Evolutionary conservation across 192 early-diverging fungal species (phyloP).

Genomic region (Coemansia sp.): DNA sequence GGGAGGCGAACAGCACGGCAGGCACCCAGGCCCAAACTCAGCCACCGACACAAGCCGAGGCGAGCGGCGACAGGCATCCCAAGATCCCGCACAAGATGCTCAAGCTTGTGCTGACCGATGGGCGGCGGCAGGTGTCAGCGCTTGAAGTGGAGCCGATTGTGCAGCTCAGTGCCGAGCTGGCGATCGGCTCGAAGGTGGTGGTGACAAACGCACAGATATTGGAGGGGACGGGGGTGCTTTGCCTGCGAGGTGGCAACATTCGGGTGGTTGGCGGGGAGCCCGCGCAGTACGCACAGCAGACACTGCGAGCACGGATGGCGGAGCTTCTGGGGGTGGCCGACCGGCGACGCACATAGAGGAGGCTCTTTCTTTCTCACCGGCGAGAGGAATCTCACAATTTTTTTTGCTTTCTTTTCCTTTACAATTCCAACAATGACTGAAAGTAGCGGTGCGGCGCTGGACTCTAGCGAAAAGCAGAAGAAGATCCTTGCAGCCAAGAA

Average conservation of each 20-base stretch:
- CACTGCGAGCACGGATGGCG: conserved; percentile 35
- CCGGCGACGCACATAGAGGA: too few relatives aligned
- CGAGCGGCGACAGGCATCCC: conserved; percentile 24
- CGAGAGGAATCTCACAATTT: neutral
- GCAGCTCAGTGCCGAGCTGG: conserved; percentile 44
- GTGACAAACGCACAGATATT: conserved; percentile 27
- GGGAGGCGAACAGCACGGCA: conserved; percentile 19
- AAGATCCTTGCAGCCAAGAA: conserved; percentile 56
- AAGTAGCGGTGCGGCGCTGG: conserved; percentile 14
- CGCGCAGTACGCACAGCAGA: conserved; percentile 32
- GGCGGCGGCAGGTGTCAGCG: conserved; percentile 27
- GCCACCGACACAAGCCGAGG: neutral
- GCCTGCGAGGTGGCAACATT: conserved; percentile 14
- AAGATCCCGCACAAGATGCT: conserved; percentile 45
- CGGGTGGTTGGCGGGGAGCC: conserved; percentile 43
- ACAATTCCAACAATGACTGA: conserved; percentile 8
- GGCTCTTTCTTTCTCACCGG: neutral
- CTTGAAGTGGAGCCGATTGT: conserved; percentile 33
- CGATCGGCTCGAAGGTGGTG: conserved; percentile 49
- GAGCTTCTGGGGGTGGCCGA: conserved; percentile 2
- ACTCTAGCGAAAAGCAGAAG: conserved; percentile 48
- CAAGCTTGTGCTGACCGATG: conserved; percentile 51
- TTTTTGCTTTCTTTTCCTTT: neutral
- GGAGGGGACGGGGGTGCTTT: conserved; percentile 31
- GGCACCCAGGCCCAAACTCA: conserved; percentile 10